A percentile compares a stretch with the other conserved stretches of the same genome.
Conservation (phyloP, 352 stramenopile genomes). For the Phytopythium mirpurense region DNA sequence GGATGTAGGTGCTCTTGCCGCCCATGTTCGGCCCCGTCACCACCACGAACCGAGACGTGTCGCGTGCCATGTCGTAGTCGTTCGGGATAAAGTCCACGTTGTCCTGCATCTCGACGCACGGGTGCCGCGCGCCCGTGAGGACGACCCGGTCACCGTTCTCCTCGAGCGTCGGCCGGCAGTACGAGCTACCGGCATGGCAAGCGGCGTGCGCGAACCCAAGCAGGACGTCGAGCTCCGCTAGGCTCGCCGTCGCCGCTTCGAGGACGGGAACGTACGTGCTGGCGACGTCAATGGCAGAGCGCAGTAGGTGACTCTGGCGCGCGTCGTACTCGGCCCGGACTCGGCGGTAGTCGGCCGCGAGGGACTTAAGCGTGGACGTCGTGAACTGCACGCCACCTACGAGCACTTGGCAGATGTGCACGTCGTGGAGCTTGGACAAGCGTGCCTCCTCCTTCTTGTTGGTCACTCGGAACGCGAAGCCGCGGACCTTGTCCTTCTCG, state of each 20-base stretch:
- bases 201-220: conserved; percentile 93
- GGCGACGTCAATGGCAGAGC: conserved; percentile 92
- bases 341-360: conserved; percentile 83
- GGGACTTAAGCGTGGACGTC: conserved; percentile 85
- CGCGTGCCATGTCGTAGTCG: conserved; percentile 89
- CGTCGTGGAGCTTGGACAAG: conserved; percentile 81
- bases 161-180: conserved; percentile 59
- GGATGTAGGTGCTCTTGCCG: conserved; percentile 99
- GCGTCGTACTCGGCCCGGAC: conserved; percentile 90
- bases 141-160: conserved; percentile 57
- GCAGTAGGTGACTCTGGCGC: conserved; percentile 88
- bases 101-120: conserved; percentile 98
- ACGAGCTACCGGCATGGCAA: conserved; percentile 85
- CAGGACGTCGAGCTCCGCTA: conserved; percentile 95
- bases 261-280: conserved; percentile 95
- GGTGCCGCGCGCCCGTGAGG: conserved; percentile 90
- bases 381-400: conserved; percentile 98
- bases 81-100: conserved; percentile 97
- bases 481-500: conserved; percentile 89
- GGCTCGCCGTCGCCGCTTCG: conserved; percentile 81
- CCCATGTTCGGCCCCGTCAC: conserved; percentile 99
- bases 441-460: conserved; percentile 92
- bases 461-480: conserved; percentile 92
- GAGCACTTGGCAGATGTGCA: conserved; percentile 94
- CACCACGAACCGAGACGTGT: conserved; percentile 89